These are phyloP conservation scores for Starmera pachycereana DNA, from an alignment of 805 yeast genomes.

Conservation along the genomic window DNA sequence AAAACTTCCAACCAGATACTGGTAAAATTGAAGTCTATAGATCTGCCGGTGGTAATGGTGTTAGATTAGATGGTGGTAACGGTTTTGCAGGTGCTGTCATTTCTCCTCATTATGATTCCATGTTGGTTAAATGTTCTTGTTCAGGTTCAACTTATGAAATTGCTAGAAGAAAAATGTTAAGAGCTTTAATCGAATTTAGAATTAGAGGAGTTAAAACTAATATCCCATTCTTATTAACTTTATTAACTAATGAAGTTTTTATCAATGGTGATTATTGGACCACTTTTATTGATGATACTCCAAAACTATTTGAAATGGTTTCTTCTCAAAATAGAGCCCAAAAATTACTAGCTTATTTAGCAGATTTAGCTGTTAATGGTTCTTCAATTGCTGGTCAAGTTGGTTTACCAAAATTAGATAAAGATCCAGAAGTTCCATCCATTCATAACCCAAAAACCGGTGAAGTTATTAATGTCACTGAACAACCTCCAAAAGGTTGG, in stretches of 20 bases:
- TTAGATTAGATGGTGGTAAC: constrained; percentile 96
- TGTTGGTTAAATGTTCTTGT: constrained; percentile 96
- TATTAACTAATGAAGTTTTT: constrained; percentile 84
- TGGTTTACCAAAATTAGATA: constrained; percentile 75
- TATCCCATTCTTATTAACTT: constrained; percentile 88
- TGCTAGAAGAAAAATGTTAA: constrained; percentile 93
- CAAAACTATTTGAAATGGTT: constrained; percentile 89
- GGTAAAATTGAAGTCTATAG: constrained; percentile 97
- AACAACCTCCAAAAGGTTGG: constrained; percentile 70
- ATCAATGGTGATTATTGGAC: constrained; percentile 92
- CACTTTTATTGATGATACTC: constrained; percentile 96
- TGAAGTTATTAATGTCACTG: constrained; percentile 44
- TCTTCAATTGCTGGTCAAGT: constrained; percentile 92
- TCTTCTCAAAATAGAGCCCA: constrained; percentile 95
- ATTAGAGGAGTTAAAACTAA: constrained; percentile 98
- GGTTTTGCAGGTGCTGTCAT: constrained; percentile 96
- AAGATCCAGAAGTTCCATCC: constrained; percentile 68
- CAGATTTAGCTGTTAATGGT: constrained; percentile 92
- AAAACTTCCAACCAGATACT: constrained; percentile 96
- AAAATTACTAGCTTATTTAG: constrained; percentile 82
- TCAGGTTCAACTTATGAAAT: constrained; percentile 97
- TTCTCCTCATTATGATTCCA: constrained; percentile 94
- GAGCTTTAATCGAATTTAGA: constrained; percentile 95
- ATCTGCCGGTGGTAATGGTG: constrained; percentile 99
- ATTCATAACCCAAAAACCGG: constrained; percentile 51